Conservation (phyloP, 306 rosid species). For the Quercus bicolor region DNA sequence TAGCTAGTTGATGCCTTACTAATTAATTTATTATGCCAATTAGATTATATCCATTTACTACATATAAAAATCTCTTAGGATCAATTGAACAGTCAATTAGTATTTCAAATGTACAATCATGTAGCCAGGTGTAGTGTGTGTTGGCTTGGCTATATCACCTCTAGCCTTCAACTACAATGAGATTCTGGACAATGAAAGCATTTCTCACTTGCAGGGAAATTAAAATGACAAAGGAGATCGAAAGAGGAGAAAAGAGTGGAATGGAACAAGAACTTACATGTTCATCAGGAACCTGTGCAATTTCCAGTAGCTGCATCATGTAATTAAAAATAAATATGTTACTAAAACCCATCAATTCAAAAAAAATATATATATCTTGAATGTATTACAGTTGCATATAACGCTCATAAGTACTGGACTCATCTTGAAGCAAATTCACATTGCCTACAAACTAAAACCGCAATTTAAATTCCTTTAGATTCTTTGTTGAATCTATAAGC, state of each 20-base stretch:
- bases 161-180: background rate
- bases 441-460: background rate
- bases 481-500: background rate
- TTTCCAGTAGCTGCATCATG: conserved; percentile 85
- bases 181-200: background rate
- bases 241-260: background rate
- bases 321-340: conserved; percentile 25
- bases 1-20: background rate
- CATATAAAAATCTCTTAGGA: background rate
- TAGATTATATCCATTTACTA: background rate
- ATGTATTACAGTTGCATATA: background rate
- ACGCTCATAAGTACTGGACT: background rate
- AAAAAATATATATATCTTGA: background rate
- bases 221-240: background rate
- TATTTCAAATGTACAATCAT: background rate
- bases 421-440: background rate
- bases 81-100: background rate
- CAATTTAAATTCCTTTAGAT: background rate
- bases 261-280: conserved; percentile 58
- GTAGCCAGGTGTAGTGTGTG: background rate
- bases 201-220: background rate
- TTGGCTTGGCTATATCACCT: background rate
- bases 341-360: background rate
- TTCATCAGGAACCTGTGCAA: conserved; percentile 94
- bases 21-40: background rate